Base-by-base conservation (phyloP, 1,139 yeast species). In the Pichia sp. region DNA sequence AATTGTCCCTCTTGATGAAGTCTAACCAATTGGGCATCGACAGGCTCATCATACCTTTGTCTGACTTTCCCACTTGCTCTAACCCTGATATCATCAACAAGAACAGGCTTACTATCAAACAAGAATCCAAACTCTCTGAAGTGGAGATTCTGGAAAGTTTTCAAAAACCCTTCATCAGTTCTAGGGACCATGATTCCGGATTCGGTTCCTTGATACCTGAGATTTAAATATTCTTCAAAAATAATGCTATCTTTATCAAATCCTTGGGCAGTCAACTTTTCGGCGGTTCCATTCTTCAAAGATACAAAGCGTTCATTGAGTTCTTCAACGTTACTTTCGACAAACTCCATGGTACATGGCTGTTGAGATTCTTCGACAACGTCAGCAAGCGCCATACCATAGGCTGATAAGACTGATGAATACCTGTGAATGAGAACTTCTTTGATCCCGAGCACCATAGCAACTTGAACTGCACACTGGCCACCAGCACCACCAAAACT, bases 131-230 rank as follows among this genome's bases (percentile, higher is more conserved):
- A 82, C 53, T 82, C 88, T 41, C 72, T 68, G 45, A 68, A 63
- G 52, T 82, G 91, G 37, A 66, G 58, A 7, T 60, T 40, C 24
- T 35, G 35, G 33, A 54, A 54, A 10, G 45, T 47, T 29, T 45
- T 40, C 15, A 40, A 29, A 35, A 48, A 54, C 18, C 48, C 48
- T 37, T 45, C 38, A 5, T 25, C 41, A 11, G 21, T 54, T 42
- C 55, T 69, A 35, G 62, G 52, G 25, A 84, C 74, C 78, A 87
- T 80, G 45, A 88, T 64, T 31, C 81, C 79, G 3, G 96, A 81
- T 53, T 87, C 96, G 14, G 95, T 81, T 6, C 96, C 96, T 43
- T 76, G 74, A 55, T 84, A 88, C 50, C 93, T 69, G 68, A 88
- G 64, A 53, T 87, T 87, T 46, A 86, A 63, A 48, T 72, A 83